These are phyloP conservation scores for Fraxinus albicans DNA, from an alignment of 305 asterid species.

Conservation along the genomic window DNA sequence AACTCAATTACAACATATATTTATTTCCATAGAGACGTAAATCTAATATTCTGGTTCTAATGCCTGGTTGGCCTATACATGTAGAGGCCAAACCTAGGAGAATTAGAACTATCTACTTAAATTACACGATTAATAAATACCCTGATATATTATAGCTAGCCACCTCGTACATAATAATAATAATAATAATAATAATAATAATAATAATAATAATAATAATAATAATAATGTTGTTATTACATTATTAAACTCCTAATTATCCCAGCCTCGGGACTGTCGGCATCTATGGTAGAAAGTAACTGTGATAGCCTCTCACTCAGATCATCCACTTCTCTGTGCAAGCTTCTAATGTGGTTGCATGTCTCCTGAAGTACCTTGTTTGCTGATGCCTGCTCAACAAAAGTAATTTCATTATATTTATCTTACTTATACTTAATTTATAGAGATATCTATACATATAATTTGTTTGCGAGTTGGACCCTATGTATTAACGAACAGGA, in stretches of 20 bases:
- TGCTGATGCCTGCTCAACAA: conserved; percentile 60
- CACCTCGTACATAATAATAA: not conserved
- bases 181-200: no score
- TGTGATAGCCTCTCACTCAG: conserved; percentile 85
- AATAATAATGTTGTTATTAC: not conserved
- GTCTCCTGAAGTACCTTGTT: conserved; percentile 87
- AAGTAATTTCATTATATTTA: not conserved
- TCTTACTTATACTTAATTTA: not conserved
- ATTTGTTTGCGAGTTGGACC: not conserved
- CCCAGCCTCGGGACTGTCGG: conserved; percentile 91
- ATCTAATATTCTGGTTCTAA: conserved; percentile 17
- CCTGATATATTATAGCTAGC: not conserved
- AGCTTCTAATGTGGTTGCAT: conserved; percentile 78
- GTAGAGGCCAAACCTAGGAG: conserved; percentile 13
- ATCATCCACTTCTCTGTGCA: conserved; percentile 89
- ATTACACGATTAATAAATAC: not conserved
- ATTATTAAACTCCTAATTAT: conserved; percentile 74
- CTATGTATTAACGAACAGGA: not conserved
- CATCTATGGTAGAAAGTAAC: conserved; percentile 72
- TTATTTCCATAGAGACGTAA: not conserved
- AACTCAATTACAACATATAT: conserved; percentile 11
- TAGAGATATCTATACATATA: not conserved
- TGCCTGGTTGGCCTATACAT: not conserved
- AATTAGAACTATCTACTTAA: not conserved
- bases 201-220: not conserved